These are phyloP conservation scores for Basipetospora sp. DNA, from an alignment of 2,329 filamentous ascomycete genomes.

Conservation along the genomic window DNA sequence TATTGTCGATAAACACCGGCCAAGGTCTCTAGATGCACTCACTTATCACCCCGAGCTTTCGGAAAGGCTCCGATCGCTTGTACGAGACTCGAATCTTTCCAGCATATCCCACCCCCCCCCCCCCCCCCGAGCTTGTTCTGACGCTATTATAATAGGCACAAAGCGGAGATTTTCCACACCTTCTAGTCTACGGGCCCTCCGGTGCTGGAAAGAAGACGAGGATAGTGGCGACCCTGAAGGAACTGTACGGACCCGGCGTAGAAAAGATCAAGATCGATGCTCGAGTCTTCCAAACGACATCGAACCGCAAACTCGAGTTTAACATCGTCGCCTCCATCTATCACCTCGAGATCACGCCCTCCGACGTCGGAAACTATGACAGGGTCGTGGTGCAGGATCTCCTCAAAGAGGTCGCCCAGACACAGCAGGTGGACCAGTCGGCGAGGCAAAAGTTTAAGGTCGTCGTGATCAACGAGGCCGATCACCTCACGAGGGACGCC, in stretches of 20 bases:
- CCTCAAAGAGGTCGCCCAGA: slow-evolving; percentile 94
- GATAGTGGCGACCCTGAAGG: slow-evolving; percentile 86
- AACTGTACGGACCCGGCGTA: slow-evolving; percentile 88
- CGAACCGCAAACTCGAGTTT: slow-evolving; percentile 96
- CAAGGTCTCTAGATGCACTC: slow-evolving; percentile 59
- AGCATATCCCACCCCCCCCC: neutral
- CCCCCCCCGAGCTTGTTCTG: neutral
- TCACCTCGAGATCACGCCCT: slow-evolving; percentile 95
- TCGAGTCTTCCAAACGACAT: slow-evolving; percentile 85
- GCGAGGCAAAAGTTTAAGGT: slow-evolving; percentile 94
- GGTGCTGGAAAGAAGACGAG: slow-evolving; percentile 96
- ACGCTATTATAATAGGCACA: slow-evolving; percentile 50
- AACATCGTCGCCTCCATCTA: slow-evolving; percentile 96
- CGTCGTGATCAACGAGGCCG: slow-evolving; percentile 97
- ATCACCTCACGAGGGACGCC: slow-evolving; percentile 83
- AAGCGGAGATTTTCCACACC: slow-evolving; percentile 93
- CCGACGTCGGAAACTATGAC: slow-evolving; percentile 91
- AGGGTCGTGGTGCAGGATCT: slow-evolving; percentile 90
- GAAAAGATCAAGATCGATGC: slow-evolving; percentile 99
- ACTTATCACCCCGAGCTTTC: slow-evolving; percentile 85
- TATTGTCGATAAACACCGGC: slow-evolving; percentile 58
- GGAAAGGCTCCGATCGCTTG: slow-evolving; percentile 69
- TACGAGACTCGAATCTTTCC: slow-evolving; percentile 33
- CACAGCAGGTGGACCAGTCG: slow-evolving; percentile 88
- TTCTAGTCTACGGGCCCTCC: slow-evolving; percentile 91